Conservation (phyloP, 2,329 filamentous ascomycete species). For the Fusarium concolor region DNA sequence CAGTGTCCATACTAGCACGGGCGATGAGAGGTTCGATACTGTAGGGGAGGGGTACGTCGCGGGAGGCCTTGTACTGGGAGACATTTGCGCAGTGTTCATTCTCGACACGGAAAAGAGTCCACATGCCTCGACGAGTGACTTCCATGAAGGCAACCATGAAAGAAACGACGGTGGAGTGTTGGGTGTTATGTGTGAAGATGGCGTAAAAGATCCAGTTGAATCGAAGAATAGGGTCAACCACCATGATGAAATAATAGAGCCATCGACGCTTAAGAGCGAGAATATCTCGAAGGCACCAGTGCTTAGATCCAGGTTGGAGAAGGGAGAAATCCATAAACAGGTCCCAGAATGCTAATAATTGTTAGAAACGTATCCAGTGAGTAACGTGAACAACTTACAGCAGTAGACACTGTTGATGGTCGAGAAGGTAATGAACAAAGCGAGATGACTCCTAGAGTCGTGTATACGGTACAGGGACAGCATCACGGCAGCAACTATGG, state of each 20-base stretch:
- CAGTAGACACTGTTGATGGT: conserved; percentile 86
- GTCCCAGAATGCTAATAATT: conserved; percentile 81
- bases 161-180: conserved; percentile 85
- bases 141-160: conserved; percentile 85
- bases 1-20: conserved; percentile 54
- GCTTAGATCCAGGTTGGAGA: conserved; percentile 78
- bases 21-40: conserved; percentile 64
- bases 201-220: conserved; percentile 97
- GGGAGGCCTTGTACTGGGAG: conserved; percentile 85
- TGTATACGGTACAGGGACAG: conserved; percentile 87
- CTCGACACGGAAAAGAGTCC: conserved; percentile 93
- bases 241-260: conserved; percentile 89
- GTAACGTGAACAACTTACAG: conserved; percentile 61
- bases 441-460: conserved; percentile 65
- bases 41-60: conserved; percentile 90
- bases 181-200: conserved; percentile 80
- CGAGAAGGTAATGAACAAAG: conserved; percentile 83
- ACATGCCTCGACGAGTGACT: conserved; percentile 85
- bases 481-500: conserved; percentile 81
- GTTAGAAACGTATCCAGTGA: conserved; percentile 6
- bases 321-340: conserved; percentile 96
- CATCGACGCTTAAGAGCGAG: conserved; percentile 82
- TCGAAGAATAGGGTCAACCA: conserved; percentile 83
- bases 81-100: conserved; percentile 98
- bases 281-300: conserved; percentile 78